These are phyloP conservation scores for Kwoniella europaea DNA, from an alignment of 768 basidiomycete genomes.

Conservation along the genomic window DNA sequence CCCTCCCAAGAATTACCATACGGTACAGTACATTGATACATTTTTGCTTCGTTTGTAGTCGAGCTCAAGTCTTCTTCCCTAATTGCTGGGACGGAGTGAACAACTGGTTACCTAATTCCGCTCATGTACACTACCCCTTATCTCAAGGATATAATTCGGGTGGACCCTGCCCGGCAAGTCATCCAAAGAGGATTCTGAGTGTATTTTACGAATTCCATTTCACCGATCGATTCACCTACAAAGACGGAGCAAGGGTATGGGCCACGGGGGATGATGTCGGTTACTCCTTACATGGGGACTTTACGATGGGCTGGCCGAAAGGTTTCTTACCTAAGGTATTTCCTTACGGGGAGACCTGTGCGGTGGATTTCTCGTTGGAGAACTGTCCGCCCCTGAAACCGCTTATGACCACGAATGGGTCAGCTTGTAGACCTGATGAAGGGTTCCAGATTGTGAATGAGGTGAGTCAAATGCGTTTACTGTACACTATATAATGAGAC, in stretches of 20 bases:
- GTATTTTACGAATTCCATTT: constrained; percentile 60
- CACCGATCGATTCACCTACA: constrained; percentile 50
- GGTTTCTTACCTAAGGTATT: constrained; percentile 33
- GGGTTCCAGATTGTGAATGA: constrained; percentile 41
- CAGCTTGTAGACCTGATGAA: constrained; percentile 28
- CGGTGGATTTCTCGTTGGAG: constrained; percentile 33
- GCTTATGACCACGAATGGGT: constrained; percentile 16
- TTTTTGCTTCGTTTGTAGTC: neutral
- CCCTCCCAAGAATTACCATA: neutral
- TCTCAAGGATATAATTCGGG: constrained; percentile 47
- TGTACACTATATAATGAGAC: neutral
- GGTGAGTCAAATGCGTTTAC: constrained; percentile 20
- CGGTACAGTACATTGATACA: neutral
- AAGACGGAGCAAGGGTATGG: constrained; percentile 54
- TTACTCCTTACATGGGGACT: constrained; percentile 41
- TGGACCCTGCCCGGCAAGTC: constrained; percentile 54
- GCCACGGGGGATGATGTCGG: constrained; percentile 56
- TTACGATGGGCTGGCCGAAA: constrained; percentile 43
- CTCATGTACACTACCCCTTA: constrained; percentile 58
- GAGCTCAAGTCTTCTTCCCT: constrained; percentile 58
- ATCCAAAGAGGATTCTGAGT: constrained; percentile 56
- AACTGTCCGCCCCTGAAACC: constrained; percentile 33
- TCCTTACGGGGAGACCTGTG: constrained; percentile 31
- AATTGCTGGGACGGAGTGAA: constrained; percentile 59
- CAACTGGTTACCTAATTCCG: constrained; percentile 54